phyloP scores from a whole-genome alignment of 1,284 basidiomycete species.

The Ceratobasidium sp. region DNA sequence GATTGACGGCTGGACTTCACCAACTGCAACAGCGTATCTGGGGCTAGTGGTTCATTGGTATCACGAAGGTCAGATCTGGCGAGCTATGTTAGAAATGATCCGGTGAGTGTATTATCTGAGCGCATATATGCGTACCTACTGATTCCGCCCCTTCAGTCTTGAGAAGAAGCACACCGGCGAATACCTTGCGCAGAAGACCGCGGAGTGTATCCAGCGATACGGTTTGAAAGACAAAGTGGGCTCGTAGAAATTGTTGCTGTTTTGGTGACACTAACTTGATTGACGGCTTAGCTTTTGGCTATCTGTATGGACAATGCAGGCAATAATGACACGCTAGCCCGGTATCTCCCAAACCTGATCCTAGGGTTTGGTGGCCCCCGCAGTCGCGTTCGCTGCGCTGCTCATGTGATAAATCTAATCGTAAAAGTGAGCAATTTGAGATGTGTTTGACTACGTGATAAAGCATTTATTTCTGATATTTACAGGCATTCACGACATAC shows the following conservation, averaged over 20 bases:
- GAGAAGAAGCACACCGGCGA: conserved; percentile 1
- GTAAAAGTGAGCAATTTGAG: background rate
- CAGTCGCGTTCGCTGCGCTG: conserved; percentile 8
- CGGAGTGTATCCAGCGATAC: background rate
- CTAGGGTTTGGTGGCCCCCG: background rate
- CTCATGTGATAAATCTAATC: conserved; percentile 9
- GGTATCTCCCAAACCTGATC: background rate
- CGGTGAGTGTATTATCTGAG: background rate
- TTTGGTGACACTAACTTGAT: background rate
- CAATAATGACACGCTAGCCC: conserved; percentile 12
- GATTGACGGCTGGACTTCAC: conserved; percentile 15
- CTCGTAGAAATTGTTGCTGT: background rate
- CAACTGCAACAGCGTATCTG: conserved; percentile 7
- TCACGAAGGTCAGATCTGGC: background rate
- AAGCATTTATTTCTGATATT: background rate
- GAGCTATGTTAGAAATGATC: conserved; percentile 1
- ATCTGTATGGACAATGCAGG: conserved; percentile 20
- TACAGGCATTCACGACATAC: background rate
- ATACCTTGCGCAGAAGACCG: conserved; percentile 4
- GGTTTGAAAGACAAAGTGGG: background rate
- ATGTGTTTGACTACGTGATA: too few relatives aligned
- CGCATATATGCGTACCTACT: background rate
- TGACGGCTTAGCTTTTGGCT: background rate
- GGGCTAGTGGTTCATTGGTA: conserved; percentile 12
- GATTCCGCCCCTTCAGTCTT: background rate